Evolutionary conservation across 148 eudicot genomes (phyloP).

Genomic region (Amaranthus hypochondriacus): DNA sequence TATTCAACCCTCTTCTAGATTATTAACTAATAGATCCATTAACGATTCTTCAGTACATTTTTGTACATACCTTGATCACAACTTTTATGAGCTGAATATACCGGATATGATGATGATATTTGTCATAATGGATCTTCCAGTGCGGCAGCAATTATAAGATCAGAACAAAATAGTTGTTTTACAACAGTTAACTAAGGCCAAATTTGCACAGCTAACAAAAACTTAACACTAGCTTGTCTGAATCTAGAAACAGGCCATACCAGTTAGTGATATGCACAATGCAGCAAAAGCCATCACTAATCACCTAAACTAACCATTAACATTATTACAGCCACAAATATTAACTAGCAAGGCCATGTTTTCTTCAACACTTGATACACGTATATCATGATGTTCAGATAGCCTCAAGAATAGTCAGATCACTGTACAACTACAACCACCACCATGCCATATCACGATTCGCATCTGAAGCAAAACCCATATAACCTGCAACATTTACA

Average conservation of each 20-base stretch:
- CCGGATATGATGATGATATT: no score
- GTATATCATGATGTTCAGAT: conserved; percentile 6
- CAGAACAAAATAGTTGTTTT: neutral
- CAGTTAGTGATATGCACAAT: conserved; percentile 20
- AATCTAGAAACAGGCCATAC: neutral
- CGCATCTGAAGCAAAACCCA: neutral
- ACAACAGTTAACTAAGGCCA: neutral
- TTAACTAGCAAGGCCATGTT: conserved; percentile 15
- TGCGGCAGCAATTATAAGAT: neutral
- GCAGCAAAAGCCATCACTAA: conserved; percentile 17
- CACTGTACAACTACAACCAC: conserved; percentile 28
- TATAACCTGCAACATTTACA: conserved; percentile 1
- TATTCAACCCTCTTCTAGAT: no score
- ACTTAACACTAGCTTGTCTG: neutral
- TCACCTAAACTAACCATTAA: conserved; percentile 8
- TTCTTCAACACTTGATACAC: neutral
- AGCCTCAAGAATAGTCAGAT: conserved; percentile 30
- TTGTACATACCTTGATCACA: no score
- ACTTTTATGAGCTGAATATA: no score
- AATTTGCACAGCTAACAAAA: conserved; percentile 1
- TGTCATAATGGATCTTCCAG: no score
- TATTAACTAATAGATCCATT: no score
- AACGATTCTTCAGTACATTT: no score
- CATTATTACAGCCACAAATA: conserved; percentile 12
- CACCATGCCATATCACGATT: neutral